Base-by-base conservation (phyloP, 140 eudicot genomes). In the Stevia rebaudiana region DNA sequence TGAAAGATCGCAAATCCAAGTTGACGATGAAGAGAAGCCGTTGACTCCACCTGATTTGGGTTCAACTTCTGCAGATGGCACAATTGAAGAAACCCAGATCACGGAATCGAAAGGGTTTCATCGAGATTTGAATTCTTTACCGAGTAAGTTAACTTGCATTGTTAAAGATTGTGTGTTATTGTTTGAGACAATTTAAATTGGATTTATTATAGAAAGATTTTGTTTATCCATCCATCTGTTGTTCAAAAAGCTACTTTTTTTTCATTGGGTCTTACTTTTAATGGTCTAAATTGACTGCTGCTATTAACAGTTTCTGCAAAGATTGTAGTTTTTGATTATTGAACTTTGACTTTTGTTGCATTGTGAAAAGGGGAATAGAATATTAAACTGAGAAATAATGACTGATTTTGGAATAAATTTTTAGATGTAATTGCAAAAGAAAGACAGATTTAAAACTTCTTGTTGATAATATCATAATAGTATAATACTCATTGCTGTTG, bases 1-100 rank as follows among this genome's bases (percentile, higher is more conserved):
- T 10, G 78, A 75, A 51, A 78, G 82, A 52, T 61, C 77, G 10
- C 76, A 56, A 21, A 73, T 82, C 5, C 81, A 80, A 67, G 85
- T 80, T 65, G 97, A 90, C 44, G 90, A 82, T 70, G 95, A 83
- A 70, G 91, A 83, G 16, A 76, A 78, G 78, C 79, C 90, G 13
- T 73, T 79, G 40, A 48, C 55, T 63, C 66, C 68, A n/a, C 52
- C 84, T 62, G 74, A 61, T 36, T 69, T 67, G 74, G 80, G 54
- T 68, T 68, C 79, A 41, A 28, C 33, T 63, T 62, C 61, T 48
- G 37, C 52, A 43, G 73, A 65, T 55, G 58, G 7, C 3, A 65
- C n/a, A 12, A 22, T 25, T 66, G 11, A 59, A 31, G 73, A 79
- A 16, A 75, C 75, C 22, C 79, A 77, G 80, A 71, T 71, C 63